Conservation (phyloP, 2,329 filamentous ascomycete species). For the Trichoderma simmonsii region DNA sequence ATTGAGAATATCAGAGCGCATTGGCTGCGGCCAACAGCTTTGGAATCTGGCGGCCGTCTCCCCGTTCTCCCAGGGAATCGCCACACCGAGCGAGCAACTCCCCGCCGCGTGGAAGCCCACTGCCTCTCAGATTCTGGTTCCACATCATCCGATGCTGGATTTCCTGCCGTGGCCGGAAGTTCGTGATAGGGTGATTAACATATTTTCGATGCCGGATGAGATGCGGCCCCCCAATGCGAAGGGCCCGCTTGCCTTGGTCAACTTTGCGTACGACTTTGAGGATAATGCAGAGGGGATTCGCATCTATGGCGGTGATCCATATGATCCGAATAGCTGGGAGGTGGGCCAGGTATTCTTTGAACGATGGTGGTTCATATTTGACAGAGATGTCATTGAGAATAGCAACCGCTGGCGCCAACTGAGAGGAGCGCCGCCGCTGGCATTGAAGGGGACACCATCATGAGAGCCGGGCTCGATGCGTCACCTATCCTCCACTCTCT, state of each 20-base stretch:
- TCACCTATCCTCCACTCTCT: background rate
- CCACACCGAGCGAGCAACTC: slow-evolving; percentile 37
- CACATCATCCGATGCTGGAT: slow-evolving; percentile 57
- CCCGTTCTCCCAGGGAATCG: slow-evolving; percentile 40
- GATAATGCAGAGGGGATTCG: slow-evolving; percentile 50
- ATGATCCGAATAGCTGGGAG: slow-evolving; percentile 51
- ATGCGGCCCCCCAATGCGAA: slow-evolving; percentile 46
- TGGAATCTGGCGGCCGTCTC: slow-evolving; percentile 48
- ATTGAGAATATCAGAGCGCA: slow-evolving; percentile 44
- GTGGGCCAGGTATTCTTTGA: slow-evolving; percentile 56
- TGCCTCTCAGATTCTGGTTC: slow-evolving; percentile 44
- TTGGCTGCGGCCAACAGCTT: slow-evolving; percentile 41
- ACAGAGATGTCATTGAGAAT: slow-evolving; percentile 48
- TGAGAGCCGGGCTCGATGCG: background rate
- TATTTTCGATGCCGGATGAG: slow-evolving; percentile 48
- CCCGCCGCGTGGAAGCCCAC: slow-evolving; percentile 51
- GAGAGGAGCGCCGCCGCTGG: slow-evolving; percentile 41
- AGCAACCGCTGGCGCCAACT: slow-evolving; percentile 50
- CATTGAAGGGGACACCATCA: background rate
- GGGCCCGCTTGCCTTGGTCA: slow-evolving; percentile 46
- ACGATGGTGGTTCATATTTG: slow-evolving; percentile 58
- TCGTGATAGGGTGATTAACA: slow-evolving; percentile 50
- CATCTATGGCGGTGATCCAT: slow-evolving; percentile 50
- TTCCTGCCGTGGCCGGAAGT: slow-evolving; percentile 56
- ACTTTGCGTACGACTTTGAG: slow-evolving; percentile 56